Base-by-base conservation (phyloP, 495 filamentous ascomycete genomes). In the Lophiotrema nucula region DNA sequence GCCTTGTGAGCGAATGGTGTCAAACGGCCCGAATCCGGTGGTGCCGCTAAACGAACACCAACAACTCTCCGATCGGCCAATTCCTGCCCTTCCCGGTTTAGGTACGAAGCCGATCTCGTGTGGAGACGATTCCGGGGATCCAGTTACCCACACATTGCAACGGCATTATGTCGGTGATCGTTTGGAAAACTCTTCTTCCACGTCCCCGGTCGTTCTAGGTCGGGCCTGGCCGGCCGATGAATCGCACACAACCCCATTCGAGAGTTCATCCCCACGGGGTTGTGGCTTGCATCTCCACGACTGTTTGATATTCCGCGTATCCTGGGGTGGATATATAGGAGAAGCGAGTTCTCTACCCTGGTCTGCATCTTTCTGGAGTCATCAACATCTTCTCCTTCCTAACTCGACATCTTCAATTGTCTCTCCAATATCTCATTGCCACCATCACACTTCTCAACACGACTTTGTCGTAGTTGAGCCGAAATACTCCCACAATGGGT, bases 401-500 rank as follows among this genome's bases (percentile, higher is more conserved):
- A n/a, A n/a, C n/a, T n/a, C n/a, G n/a, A n/a, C n/a, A 16, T 37
- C 41, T 10, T 47, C 56, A 23, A 25, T 21, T 25, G 1, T 33
- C 21, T 24, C 38, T 42, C 37, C 22, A 11, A 22, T 11, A 2
- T 42, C 39, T n/a, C 4, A 13, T 24, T 19, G 16, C 11, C 39
- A 6, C 8, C 39, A 43, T 43, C 39, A 11, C 18, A 8, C 10
- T 18, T 21, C 6, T 21, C 39, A 13, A 11, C 39, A 21, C 39
- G 39, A 6, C 39, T 13, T 21, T 18, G 18, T 43, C 39, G 39
- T n/a, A 35, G 16, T 10, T 2, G 8, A 23, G 37, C 28, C 18
- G 39, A 33, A 24, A 26, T 33, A 16, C 27, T 10, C 2, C 35
- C 69, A 77, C 60, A 39, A 85, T 86, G 82, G 79, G 78, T 49